Evolutionary conservation across 176 grass and related monocot genomes (phyloP), one percentile per base, ranked within the genome.

Genomic region (Thalia dealbata): DNA sequence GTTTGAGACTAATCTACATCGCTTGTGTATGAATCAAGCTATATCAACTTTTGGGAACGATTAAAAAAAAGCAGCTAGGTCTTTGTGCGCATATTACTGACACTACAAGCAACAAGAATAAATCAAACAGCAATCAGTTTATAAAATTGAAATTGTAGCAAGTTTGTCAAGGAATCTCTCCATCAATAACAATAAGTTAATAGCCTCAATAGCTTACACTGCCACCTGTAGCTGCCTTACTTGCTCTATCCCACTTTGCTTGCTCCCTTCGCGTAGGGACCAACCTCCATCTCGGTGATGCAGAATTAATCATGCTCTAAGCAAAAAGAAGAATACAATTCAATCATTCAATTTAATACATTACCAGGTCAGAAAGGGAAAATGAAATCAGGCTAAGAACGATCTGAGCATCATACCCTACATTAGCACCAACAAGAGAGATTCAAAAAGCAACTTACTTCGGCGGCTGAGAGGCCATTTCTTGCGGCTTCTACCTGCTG

Each of bases 181-280:
- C n/a, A n/a, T n/a, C n/a, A n/a, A n/a, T n/a, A n/a, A 28, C 10
- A 28, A 63, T 9, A 46, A 27, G 27, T n/a, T 30, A 43, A 64
- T 14, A 44, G 30, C 26, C 10, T 3, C 14, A 64, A 9, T 25
- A 48, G 10, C 16, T 41, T 48, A 41, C 38, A 62, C n/a, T 93
- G 62, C 90, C 90, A 66, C 85, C 90, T 23, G 87, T 93, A 25
- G 87, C 68, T 71, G 90, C 90, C 83, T 82, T 99, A 65, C 24
- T 81, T 3, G 87, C 95, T 59, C 90, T 81, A 44, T 85, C 87
- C 95, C 95, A 99, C 78, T 88, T 92, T 22, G 78, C 83, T 50
- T 99, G 95, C 66, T 99, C 89, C 80, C 64, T 74, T 63, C 87
- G 83, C 44, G 95, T 99, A 6, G 90, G 95, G 22, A 85, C 95